phyloP scores from a whole-genome alignment of 768 basidiomycete species.

The Calocybe indica region DNA sequence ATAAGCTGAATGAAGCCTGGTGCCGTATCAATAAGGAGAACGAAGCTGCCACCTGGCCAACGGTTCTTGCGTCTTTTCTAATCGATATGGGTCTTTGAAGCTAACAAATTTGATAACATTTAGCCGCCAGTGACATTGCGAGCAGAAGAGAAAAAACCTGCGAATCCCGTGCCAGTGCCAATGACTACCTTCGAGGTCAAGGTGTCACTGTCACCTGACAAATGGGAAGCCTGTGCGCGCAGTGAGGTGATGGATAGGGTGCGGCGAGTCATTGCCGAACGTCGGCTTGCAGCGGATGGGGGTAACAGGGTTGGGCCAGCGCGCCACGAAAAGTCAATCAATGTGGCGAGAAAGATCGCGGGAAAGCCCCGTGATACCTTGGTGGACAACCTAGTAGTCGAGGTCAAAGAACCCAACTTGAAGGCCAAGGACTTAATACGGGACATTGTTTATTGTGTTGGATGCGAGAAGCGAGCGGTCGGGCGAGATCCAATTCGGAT shows the following conservation, averaged over 20 bases:
- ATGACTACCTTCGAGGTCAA: too few relatives aligned
- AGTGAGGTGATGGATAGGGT: neutral
- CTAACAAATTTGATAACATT: neutral
- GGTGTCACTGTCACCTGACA: neutral
- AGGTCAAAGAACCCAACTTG: slow-evolving; percentile 1
- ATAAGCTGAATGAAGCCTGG: slow-evolving; percentile 10
- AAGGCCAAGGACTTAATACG: neutral
- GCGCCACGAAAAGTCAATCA: slow-evolving; percentile 1
- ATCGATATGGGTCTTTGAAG: neutral
- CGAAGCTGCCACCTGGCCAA: slow-evolving; percentile 7
- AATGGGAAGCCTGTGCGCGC: neutral
- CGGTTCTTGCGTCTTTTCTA: slow-evolving; percentile 1
- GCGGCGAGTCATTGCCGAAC: slow-evolving; percentile 2
- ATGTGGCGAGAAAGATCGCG: slow-evolving; percentile 1
- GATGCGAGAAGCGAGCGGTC: slow-evolving; percentile 4
- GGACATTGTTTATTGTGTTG: slow-evolving; percentile 10
- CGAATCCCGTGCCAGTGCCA: too few relatives aligned
- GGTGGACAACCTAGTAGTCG: slow-evolving; percentile 9
- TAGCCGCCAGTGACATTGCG: neutral
- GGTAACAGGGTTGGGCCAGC: slow-evolving; percentile 7
- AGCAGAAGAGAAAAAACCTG: too few relatives aligned
- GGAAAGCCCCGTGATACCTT: slow-evolving; percentile 7
- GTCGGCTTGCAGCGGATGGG: slow-evolving; percentile 2
- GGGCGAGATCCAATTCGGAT: slow-evolving; percentile 9
- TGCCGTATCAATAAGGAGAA: slow-evolving; percentile 5